Percentiles rank a stretch among this genome's conserved stretches.
These are phyloP conservation scores for Entophlyctis helioformis DNA, from an alignment of 192 early-diverging fungal species.

Conservation along the genomic window DNA sequence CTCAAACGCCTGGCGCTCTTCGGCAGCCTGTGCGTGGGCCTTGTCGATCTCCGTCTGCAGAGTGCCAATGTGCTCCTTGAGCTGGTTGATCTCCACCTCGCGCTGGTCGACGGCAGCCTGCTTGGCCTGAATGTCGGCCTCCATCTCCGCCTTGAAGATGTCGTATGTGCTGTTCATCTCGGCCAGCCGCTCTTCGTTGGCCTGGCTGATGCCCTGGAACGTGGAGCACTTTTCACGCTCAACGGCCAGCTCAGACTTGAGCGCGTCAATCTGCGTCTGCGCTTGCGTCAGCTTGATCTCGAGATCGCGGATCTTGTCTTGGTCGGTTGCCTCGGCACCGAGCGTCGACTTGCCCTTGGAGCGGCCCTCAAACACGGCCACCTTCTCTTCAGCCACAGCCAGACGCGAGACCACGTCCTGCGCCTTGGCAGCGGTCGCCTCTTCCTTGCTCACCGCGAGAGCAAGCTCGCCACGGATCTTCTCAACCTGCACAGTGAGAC, in stretches of 20 bases:
- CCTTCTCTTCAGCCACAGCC: conserved; percentile 3
- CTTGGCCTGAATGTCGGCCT: conserved; percentile 4
- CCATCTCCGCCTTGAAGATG: conserved; percentile 44
- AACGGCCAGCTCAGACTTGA: conserved; percentile 10
- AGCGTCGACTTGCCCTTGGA: background rate
- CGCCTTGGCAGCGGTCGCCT: background rate
- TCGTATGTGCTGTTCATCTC: conserved; percentile 60
- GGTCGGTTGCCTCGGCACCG: conserved; percentile 1
- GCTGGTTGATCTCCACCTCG: conserved; percentile 6
- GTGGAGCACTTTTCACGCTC: conserved; percentile 24
- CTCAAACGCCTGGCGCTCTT: too few relatives aligned
- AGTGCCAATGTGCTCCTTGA: conserved; percentile 13
- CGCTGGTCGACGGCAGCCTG: background rate
- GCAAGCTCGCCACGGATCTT: conserved; percentile 11
- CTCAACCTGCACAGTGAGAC: conserved; percentile 10
- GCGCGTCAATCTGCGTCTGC: background rate
- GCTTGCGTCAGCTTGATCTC: background rate
- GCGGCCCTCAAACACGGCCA: conserved; percentile 13
- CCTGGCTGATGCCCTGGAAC: conserved; percentile 23
- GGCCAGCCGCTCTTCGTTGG: conserved; percentile 48
- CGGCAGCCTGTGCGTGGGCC: too few relatives aligned
- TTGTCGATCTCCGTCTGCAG: conserved; percentile 8
- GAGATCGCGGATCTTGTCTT: background rate
- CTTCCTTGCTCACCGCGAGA: conserved; percentile 9
- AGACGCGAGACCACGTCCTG: conserved; percentile 11